Evolutionary conservation across 2,329 filamentous ascomycete species (phyloP), one percentile per base, ranked within the genome.

Genomic region (Seiridium cupressi): DNA sequence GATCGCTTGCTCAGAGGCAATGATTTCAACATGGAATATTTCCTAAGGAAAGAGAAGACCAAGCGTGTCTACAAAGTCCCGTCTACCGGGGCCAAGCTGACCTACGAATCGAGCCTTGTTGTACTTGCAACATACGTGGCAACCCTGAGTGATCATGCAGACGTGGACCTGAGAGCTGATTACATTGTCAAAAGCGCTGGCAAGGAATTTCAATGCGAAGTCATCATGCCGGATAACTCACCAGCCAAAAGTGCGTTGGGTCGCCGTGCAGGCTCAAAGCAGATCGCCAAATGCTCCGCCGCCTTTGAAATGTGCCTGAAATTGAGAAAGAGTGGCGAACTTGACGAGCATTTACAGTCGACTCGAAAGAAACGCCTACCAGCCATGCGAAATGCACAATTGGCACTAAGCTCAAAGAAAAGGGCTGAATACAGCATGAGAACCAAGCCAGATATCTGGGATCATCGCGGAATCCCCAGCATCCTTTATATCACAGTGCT

Each of bases 281-380:
- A 87, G 36, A 76, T 89, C 18, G 94, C 95, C 4, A 96, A 95
- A 73, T 92, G 91, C 64, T 92, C 93, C 0, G 94, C 93, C 3
- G 94, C 95, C 0, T 98, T 94, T 71, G 86, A 93, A 68, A 86
- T 90, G 55, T 97, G 93, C 69, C 72, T 92, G 1, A 72, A 86
- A 62, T 80, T 99, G 13, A 80, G 89, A 53, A 80, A 85, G 61
- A 82, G 83, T 57, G 84, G 84, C 2, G 86, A 89, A 61, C 79
- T 99, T 4, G 86, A 97, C 69, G 82, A 87, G 0, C 79, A 92
- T 70, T 80, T 98, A 2, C 83, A 91, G 59, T 91, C 95, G 0
- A 84, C 84, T 0, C 91, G 91, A 62, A 80, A 81, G 26, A 94
- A 89, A 69, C 81, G 82, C 44, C 79, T 95, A 0, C 93, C 92